These are phyloP conservation scores for Fallopia convolvulus DNA, from an alignment of 148 eudicot genomes.

Conservation along the genomic window DNA sequence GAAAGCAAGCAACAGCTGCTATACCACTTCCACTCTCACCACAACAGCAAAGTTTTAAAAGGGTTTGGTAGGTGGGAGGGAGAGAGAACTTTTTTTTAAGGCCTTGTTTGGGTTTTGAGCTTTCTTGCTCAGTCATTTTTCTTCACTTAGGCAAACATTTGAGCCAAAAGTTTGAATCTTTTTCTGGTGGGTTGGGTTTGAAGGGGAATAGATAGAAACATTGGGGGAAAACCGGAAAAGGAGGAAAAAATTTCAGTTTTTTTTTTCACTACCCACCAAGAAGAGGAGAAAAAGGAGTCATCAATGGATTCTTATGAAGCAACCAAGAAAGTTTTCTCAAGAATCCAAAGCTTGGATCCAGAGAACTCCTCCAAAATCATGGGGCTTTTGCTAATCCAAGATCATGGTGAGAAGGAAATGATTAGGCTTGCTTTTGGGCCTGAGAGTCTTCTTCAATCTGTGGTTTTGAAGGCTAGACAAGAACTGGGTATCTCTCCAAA, in stretches of 20 bases:
- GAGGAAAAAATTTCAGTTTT: background rate
- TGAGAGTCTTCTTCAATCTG: conserved; percentile 21
- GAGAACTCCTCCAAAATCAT: conserved; percentile 36
- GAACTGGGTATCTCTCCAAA: conserved; percentile 28
- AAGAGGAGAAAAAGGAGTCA: no score
- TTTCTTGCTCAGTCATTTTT: conserved; percentile 6
- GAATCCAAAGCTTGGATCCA: conserved; percentile 35
- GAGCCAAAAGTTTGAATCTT: background rate
- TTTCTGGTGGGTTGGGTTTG: conserved; percentile 10
- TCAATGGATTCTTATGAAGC: conserved; percentile 32
- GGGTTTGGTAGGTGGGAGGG: conserved; percentile 11
- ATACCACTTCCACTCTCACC: background rate
- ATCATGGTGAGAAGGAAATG: conserved; percentile 25
- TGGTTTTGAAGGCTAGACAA: conserved; percentile 19
- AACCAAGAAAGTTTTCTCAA: conserved; percentile 26
- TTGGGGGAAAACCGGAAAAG: background rate
- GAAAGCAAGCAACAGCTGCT: background rate
- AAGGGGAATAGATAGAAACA: background rate
- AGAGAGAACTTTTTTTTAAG: background rate
- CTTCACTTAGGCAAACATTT: background rate
- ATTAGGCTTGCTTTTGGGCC: conserved; percentile 35
- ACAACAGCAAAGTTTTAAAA: background rate
- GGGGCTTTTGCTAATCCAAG: conserved; percentile 30
- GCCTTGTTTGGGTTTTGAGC: background rate
- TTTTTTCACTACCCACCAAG: background rate